phyloP scores from a whole-genome alignment of 2,329 filamentous ascomycete genomes.

The Sporothrix brasiliensis region DNA sequence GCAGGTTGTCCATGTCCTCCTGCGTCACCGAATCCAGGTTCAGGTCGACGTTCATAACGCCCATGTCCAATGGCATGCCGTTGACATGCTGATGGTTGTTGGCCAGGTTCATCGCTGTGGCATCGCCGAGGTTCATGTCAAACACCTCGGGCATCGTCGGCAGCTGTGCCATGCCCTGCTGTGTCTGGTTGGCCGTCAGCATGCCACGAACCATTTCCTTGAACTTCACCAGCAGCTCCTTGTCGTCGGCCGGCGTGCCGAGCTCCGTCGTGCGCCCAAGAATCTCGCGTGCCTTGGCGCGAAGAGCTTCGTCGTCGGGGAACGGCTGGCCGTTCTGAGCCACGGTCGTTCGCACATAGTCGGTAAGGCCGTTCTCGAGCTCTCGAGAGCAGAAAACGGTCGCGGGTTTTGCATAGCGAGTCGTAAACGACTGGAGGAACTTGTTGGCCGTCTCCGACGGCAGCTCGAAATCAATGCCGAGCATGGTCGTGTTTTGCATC shows the following conservation, averaged over 20 bases:
- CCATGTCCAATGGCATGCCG: constrained; percentile 20
- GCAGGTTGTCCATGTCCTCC: constrained; percentile 47
- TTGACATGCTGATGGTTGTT: neutral
- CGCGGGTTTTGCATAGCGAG: constrained; percentile 52
- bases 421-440: constrained; percentile 51
- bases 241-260: constrained; percentile 59
- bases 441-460: constrained; percentile 52
- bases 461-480: constrained; percentile 45
- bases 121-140: constrained; percentile 11
- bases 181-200: constrained; percentile 33
- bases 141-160: constrained; percentile 20
- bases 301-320: constrained; percentile 54
- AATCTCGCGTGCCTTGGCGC: constrained; percentile 53
- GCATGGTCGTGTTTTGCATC: constrained; percentile 37
- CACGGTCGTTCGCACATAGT: constrained; percentile 49
- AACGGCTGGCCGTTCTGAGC: constrained; percentile 47
- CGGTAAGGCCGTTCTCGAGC: constrained; percentile 57
- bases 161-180: constrained; percentile 28
- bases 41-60: constrained; percentile 42
- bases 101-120: neutral
- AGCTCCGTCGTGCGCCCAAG: constrained; percentile 44
- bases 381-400: constrained; percentile 61
- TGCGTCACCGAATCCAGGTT: constrained; percentile 40
- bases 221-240: constrained; percentile 57
- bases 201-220: constrained; percentile 49